Base-by-base conservation (phyloP, 1,139 yeast genomes). In the Protomyces inouyei region DNA sequence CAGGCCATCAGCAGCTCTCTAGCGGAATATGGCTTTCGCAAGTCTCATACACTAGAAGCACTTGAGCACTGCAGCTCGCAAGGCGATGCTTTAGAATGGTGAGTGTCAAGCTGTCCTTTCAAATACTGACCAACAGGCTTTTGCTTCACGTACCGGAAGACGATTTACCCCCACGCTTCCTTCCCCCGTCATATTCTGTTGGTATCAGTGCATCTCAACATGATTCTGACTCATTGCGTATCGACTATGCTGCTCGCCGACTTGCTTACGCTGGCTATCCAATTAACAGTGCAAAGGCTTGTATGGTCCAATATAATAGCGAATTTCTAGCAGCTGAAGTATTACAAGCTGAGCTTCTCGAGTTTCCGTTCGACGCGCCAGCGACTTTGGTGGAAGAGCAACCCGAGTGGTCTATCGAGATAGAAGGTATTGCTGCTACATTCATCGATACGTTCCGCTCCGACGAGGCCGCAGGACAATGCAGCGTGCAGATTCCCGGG, bases 241-340 rank as follows among this genome's bases (percentile, higher is more conserved):
- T 75, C 45, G 84, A 85, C 69, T 79, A 81, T 66, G 76, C 80
- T 45, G 77, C 87, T 18, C 80, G 84, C 48, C 78, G 87, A 64
- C 75, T 92, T 18, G 73, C 79, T 23, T 83, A 83, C 60, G 83
- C 87, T 43, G 97, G 97, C 1, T 84, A 81, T 69, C 87, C 92
- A 38, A 79, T 81, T 61, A 87, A 83, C 67, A 85, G 87, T 40
- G 83, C 86, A 0, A 73, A 84, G 28, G 77, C 79, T 1, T 80
- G 83, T 0, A 72, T 87, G 54, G 75, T 78, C 18, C 73, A 73
- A 4, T 36, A 25, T 4, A 36, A 21, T 14, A 52, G 52, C 16
- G 63, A 59, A 18, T 45, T 37, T 3, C 35, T 59, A 1, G 63
- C 63, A 0, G 74, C 76, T 60, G 74, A 78, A 1, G 76, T 79